phyloP scores from a whole-genome alignment of 2,329 filamentous ascomycete species.

The Tolypocladium endophyticum region DNA sequence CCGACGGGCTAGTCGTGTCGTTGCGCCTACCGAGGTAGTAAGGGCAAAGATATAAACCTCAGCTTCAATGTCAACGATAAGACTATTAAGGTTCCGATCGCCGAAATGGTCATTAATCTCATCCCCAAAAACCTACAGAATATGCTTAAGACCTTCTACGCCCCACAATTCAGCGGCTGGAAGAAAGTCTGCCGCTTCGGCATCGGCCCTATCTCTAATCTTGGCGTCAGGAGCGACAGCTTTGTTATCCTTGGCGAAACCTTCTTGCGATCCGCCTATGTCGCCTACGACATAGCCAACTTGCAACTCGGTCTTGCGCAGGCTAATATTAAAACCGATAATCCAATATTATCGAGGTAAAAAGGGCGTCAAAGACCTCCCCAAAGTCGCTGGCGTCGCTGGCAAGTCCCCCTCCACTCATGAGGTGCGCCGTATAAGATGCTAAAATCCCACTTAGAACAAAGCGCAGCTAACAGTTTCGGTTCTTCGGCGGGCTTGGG shows the following conservation, averaged over 20 bases:
- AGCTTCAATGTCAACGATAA: constrained; percentile 40
- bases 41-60: constrained; percentile 33
- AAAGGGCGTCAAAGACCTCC: constrained; percentile 24
- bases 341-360: constrained; percentile 35
- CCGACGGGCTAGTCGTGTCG: no score
- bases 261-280: constrained; percentile 46
- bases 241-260: constrained; percentile 46
- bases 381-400: constrained; percentile 31
- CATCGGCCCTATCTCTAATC: constrained; percentile 31
- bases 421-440: neutral
- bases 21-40: constrained; percentile 35
- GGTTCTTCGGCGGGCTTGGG: constrained; percentile 5
- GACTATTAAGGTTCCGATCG: constrained; percentile 38
- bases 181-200: constrained; percentile 42
- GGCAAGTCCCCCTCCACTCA: constrained; percentile 13
- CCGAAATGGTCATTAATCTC: constrained; percentile 39
- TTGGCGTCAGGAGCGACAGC: constrained; percentile 12
- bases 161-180: constrained; percentile 24
- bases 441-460: neutral
- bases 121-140: constrained; percentile 31
- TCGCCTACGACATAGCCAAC: constrained; percentile 43
- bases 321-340: constrained; percentile 37
- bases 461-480: constrained; percentile 10
- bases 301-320: constrained; percentile 40
- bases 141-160: constrained; percentile 27